phyloP scores from a whole-genome alignment of 805 yeast species.

The Candida sithepensis region DNA sequence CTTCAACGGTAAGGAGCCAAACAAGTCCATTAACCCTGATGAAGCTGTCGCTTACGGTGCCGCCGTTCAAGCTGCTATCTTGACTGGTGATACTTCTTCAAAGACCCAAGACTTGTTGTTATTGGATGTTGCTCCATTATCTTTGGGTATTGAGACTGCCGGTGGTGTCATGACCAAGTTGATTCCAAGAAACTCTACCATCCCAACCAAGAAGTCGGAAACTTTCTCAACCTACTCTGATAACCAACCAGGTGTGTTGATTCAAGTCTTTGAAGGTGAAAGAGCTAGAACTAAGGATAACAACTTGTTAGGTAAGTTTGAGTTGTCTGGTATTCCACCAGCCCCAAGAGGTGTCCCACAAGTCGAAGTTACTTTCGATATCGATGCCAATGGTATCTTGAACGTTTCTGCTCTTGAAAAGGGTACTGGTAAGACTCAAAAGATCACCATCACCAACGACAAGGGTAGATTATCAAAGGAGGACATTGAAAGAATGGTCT shows the following conservation, averaged over 20 bases:
- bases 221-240: constrained; percentile 94
- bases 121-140: constrained; percentile 89
- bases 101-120: constrained; percentile 90
- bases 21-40: constrained; percentile 95
- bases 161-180: constrained; percentile 96
- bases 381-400: constrained; percentile 91
- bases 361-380: constrained; percentile 91
- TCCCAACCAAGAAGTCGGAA: constrained; percentile 95
- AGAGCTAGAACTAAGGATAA: constrained; percentile 97
- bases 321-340: constrained; percentile 91
- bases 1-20: constrained; percentile 97
- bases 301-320: constrained; percentile 96
- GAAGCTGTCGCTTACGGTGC: constrained; percentile 99
- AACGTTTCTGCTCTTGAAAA: constrained; percentile 93
- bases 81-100: constrained; percentile 92
- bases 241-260: constrained; percentile 95
- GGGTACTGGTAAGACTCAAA: constrained; percentile 97
- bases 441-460: constrained; percentile 97
- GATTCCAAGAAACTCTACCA: constrained; percentile 91
- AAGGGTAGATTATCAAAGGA: constrained; percentile 98
- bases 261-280: constrained; percentile 99
- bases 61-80: constrained; percentile 96
- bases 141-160: constrained; percentile 94
- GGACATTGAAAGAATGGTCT: constrained; percentile 96
- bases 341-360: constrained; percentile 95